Conservation (phyloP, 805 yeast genomes). For the Zygosaccharomyces kombuchaensis region DNA sequence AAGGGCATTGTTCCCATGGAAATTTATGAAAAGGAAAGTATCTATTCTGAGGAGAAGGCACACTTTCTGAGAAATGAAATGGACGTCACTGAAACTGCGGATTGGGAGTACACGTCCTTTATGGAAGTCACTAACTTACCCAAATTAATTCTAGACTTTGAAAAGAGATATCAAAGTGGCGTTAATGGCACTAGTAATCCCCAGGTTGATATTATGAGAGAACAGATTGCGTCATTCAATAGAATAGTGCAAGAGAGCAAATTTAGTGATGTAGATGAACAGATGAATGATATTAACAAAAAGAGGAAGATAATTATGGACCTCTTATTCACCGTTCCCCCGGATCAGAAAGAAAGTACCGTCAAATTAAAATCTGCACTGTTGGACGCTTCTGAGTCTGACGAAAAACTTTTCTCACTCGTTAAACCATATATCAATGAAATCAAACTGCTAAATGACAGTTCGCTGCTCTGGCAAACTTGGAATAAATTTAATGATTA, state of each 20-base stretch:
- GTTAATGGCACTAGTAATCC: constrained; percentile 19
- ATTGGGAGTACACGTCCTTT: constrained; percentile 73
- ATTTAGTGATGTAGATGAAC: constrained; percentile 26
- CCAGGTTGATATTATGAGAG: constrained; percentile 29
- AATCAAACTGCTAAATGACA: constrained; percentile 42
- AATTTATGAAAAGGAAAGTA: constrained; percentile 81
- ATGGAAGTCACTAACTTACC: constrained; percentile 80
- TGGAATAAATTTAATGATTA: constrained; percentile 23
- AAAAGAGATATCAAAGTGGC: constrained; percentile 34
- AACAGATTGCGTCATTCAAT: constrained; percentile 31
- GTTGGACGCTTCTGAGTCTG: constrained; percentile 58
- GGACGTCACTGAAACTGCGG: constrained; percentile 70
- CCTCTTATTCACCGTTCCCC: constrained; percentile 34
- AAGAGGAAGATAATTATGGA: constrained; percentile 37
- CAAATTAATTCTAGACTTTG: constrained; percentile 52
- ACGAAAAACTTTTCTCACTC: constrained; percentile 47
- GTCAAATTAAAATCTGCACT: constrained; percentile 55
- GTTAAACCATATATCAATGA: constrained; percentile 43
- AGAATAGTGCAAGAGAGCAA: constrained; percentile 24
- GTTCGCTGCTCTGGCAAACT: constrained; percentile 41
- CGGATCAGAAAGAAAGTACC: constrained; percentile 50
- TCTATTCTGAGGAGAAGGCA: constrained; percentile 88
- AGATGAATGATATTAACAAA: constrained; percentile 37
- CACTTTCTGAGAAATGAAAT: constrained; percentile 65
- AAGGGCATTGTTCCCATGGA: constrained; percentile 77